Percentiles rank a stretch among this genome's conserved stretches.
These are phyloP conservation scores for Pseudoneurospora amorphoporcata DNA, from an alignment of 495 filamentous ascomycete genomes.

Conservation along the genomic window DNA sequence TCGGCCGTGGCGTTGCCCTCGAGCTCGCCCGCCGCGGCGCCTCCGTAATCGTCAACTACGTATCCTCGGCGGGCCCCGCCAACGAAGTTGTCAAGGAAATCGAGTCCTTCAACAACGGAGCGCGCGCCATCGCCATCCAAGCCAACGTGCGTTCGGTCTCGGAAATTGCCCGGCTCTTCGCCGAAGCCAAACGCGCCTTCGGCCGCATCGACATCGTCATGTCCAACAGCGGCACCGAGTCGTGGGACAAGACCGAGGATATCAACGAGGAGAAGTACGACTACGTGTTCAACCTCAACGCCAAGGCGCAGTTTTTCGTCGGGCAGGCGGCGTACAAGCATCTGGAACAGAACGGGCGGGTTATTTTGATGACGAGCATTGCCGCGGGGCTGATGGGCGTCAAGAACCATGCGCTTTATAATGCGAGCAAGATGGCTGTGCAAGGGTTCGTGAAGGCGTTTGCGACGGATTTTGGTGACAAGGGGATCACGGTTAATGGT, in stretches of 20 bases:
- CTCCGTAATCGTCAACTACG: slow-evolving; percentile 70
- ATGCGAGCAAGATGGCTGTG: slow-evolving; percentile 65
- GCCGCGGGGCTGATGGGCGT: slow-evolving; percentile 47
- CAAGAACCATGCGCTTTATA: slow-evolving; percentile 64
- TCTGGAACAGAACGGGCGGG: slow-evolving; percentile 53
- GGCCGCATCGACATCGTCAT: slow-evolving; percentile 68
- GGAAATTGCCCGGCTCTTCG: slow-evolving; percentile 55
- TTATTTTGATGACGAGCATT: slow-evolving; percentile 53
- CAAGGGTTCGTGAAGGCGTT: slow-evolving; percentile 71
- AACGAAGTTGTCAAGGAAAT: slow-evolving; percentile 50
- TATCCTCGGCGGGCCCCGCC: slow-evolving; percentile 49
- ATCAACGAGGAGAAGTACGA: slow-evolving; percentile 69
- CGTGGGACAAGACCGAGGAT: slow-evolving; percentile 53
- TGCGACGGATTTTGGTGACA: slow-evolving; percentile 59
- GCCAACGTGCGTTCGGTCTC: slow-evolving; percentile 61
- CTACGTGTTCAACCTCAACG: slow-evolving; percentile 66
- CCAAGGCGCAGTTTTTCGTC: slow-evolving; percentile 74
- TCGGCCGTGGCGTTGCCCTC: slow-evolving; percentile 64
- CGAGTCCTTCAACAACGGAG: slow-evolving; percentile 30
- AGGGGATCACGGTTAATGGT: slow-evolving; percentile 66
- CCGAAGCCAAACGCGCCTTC: slow-evolving; percentile 50
- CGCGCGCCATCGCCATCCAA: slow-evolving; percentile 57
- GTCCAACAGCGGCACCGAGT: slow-evolving; percentile 57
- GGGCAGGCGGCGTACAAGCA: slow-evolving; percentile 65
- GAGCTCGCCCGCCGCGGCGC: slow-evolving; percentile 66